Percentiles rank a stretch among this genome's conserved stretches.
phyloP scores from a whole-genome alignment of 352 stramenopile genomes.

The Phytopythium montanum region DNA sequence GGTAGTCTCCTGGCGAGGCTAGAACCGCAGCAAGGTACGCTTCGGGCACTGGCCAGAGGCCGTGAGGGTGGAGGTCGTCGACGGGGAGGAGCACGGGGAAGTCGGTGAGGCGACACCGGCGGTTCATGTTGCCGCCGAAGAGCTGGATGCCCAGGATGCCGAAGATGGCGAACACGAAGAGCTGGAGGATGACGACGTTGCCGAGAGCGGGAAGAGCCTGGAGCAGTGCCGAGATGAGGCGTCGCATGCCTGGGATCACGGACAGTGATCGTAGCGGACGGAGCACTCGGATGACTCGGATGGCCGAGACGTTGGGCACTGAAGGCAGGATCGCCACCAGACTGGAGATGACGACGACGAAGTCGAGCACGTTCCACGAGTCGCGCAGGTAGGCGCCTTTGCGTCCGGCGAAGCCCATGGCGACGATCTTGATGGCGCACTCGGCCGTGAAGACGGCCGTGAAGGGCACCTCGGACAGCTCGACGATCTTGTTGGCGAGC shows the following conservation, averaged over 20 bases:
- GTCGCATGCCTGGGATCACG: conserved; percentile 75
- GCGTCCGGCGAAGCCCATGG: conserved; percentile 65
- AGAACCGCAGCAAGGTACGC: conserved; percentile 46
- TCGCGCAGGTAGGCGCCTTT: conserved; percentile 78
- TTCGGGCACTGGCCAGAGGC: conserved; percentile 48
- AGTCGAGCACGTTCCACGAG: conserved; percentile 91
- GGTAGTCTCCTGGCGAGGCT: conserved; percentile 26
- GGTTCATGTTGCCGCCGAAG: conserved; percentile 78
- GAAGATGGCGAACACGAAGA: conserved; percentile 92
- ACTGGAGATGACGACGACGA: conserved; percentile 87
- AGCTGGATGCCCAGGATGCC: conserved; percentile 89
- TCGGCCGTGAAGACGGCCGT: conserved; percentile 88
- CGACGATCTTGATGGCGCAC: conserved; percentile 89
- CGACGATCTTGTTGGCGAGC: conserved; percentile 50
- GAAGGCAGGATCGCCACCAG: conserved; percentile 46
- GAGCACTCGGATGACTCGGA: conserved; percentile 87
- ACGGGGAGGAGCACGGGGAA: conserved; percentile 59
- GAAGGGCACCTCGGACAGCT: conserved; percentile 81
- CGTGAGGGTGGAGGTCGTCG: conserved; percentile 16
- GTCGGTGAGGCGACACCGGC: conserved; percentile 76
- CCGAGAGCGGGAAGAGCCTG: conserved; percentile 82
- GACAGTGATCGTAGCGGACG: conserved; percentile 87
- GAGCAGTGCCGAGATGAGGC: conserved; percentile 80
- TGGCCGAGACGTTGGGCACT: conserved; percentile 76
- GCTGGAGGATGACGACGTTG: conserved; percentile 86